A percentile compares a stretch with the other conserved stretches of the same genome.
These are phyloP conservation scores for Lantana camara DNA, from an alignment of 257 asterid species.

Conservation along the genomic window DNA sequence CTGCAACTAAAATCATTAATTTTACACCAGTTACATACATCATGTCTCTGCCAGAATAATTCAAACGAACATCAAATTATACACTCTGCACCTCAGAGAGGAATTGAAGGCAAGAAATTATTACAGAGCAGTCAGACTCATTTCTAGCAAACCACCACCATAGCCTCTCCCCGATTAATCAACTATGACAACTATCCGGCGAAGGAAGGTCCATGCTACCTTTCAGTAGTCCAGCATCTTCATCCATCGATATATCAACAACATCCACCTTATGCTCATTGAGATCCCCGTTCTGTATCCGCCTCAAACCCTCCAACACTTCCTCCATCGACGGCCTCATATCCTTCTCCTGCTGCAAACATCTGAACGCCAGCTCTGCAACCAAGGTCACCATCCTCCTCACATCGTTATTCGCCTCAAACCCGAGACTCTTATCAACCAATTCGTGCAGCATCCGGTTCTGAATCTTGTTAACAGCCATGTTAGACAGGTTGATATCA, in stretches of 20 bases:
- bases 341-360: conserved; percentile 65
- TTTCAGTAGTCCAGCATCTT: conserved; percentile 34
- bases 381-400: conserved; percentile 49
- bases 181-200: conserved; percentile 23
- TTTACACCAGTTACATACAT: too few species aligned
- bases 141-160: neutral
- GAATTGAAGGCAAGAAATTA: neutral
- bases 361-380: conserved; percentile 74
- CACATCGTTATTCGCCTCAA: conserved; percentile 38
- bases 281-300: conserved; percentile 42
- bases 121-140: conserved; percentile 16
- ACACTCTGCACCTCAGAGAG: neutral
- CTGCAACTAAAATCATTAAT: too few species aligned
- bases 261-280: conserved; percentile 34
- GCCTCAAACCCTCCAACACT: conserved; percentile 48
- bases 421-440: conserved; percentile 63
- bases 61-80: too few species aligned
- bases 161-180: neutral
- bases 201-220: conserved; percentile 25
- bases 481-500: conserved; percentile 69
- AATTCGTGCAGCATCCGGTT: conserved; percentile 56
- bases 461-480: conserved; percentile 81
- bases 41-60: too few species aligned
- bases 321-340: conserved; percentile 80
- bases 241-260: conserved; percentile 43